A percentile compares a stretch with the other conserved stretches of the same genome.
These are phyloP conservation scores for Hericium rajendrae DNA, from an alignment of 768 basidiomycete genomes.

Conservation along the genomic window DNA sequence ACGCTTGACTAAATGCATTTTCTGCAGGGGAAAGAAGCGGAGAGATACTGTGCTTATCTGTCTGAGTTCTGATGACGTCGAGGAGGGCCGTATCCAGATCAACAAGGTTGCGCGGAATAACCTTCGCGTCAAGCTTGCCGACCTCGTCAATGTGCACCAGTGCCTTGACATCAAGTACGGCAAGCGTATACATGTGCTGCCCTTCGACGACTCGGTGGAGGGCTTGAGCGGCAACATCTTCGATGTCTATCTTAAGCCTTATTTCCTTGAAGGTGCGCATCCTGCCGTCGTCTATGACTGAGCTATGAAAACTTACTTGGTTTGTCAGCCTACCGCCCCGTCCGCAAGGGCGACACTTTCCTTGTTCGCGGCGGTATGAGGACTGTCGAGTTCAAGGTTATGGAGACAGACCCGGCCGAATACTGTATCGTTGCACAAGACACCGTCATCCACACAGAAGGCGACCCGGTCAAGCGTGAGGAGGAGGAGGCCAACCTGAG, in stretches of 20 bases:
- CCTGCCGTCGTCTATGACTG: background rate
- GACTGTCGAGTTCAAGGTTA: slow-evolving; percentile 98
- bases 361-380: slow-evolving; percentile 97
- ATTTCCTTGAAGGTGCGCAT: slow-evolving; percentile 85
- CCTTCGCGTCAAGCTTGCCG: slow-evolving; percentile 92
- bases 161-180: slow-evolving; percentile 99
- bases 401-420: slow-evolving; percentile 96
- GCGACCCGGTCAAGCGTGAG: slow-evolving; percentile 97
- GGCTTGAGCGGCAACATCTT: slow-evolving; percentile 97
- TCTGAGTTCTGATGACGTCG: slow-evolving; percentile 89
- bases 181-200: slow-evolving; percentile 92
- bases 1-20: background rate
- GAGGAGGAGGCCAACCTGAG: slow-evolving; percentile 95
- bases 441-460: slow-evolving; percentile 97
- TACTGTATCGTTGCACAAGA: slow-evolving; percentile 99
- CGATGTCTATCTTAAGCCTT: slow-evolving; percentile 97
- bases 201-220: slow-evolving; percentile 97
- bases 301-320: background rate
- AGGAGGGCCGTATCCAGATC: slow-evolving; percentile 95
- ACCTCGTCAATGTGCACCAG: slow-evolving; percentile 91
- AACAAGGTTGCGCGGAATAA: slow-evolving; percentile 99
- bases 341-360: slow-evolving; percentile 98
- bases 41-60: slow-evolving; percentile 97
- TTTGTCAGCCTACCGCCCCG: slow-evolving; percentile 58
- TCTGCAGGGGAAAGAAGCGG: slow-evolving; percentile 85